Base-by-base conservation (phyloP, 148 eudicot genomes). In the Silene uniflora region DNA sequence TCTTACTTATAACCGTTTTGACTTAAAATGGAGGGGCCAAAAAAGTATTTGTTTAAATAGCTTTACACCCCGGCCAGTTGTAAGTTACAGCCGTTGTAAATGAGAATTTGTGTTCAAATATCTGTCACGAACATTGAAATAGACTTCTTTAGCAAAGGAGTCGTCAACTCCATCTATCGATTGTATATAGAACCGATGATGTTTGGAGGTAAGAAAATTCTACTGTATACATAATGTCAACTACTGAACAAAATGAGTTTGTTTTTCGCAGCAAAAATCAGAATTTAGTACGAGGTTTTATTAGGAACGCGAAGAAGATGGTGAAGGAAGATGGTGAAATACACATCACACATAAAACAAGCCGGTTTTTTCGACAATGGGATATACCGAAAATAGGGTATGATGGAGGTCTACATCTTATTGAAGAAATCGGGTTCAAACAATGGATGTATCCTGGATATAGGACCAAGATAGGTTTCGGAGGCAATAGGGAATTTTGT, bases 341-440 rank as follows among this genome's bases (percentile, higher is more conserved):
- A 32, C 78, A 83, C 60, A 62, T 83, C 0, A 70, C 75, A 10
- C 79, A 80, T 47, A 83, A 79, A 74, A 73, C 73, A 2, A 61
- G 0, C 16, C 22, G 75, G 0, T 75, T 79, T 52, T 76, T 18
- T 14, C 42, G 21, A 1, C 14, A 67, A 18, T 83, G 82, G 85
- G 22, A 83, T 63, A 27, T 83, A 24, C 61, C 58, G 3, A 29
- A 54, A 6, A 17, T 83, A 14, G 85, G 75, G 1, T 5, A 17
- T 19, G 35, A 18, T 7, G 59, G 65, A n/a, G 80, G 78, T 0
- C 73, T 83, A 16, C 4, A 19, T 14, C 67, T 80, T 0, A 19
- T 76, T 11, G 62, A 74, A 69, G 81, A 63, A 55, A 32, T 25
- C 5, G 32, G 3, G 9, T 83, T 83, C 54, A 12, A 46, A 19